Percentiles rank a stretch among this genome's conserved stretches.
phyloP scores from a whole-genome alignment of 768 basidiomycete species.

The Gautieria morchelliformis region DNA sequence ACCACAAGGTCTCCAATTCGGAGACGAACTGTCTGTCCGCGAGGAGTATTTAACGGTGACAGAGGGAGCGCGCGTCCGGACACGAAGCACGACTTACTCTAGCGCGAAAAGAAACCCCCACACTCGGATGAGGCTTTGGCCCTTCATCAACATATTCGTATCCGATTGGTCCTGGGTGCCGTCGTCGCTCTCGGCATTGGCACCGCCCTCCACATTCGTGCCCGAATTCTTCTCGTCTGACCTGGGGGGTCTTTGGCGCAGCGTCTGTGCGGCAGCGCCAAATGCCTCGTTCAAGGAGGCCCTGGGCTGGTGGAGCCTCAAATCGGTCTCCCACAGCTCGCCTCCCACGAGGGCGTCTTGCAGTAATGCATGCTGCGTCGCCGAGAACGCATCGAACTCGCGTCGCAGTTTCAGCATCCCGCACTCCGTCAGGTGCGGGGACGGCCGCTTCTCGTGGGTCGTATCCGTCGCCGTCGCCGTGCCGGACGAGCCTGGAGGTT shows the following conservation, averaged over 20 bases:
- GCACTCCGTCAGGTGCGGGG: not conserved
- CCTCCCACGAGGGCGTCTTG: slow-evolving; percentile 13
- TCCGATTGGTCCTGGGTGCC: not conserved
- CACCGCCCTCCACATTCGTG: not conserved
- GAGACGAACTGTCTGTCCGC: slow-evolving; percentile 16
- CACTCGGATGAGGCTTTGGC: slow-evolving; percentile 15
- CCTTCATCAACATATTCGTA: not conserved
- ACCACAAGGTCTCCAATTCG: slow-evolving; percentile 14
- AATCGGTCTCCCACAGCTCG: slow-evolving; percentile 6
- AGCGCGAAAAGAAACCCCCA: slow-evolving; percentile 18
- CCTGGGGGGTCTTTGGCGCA: too few relatives aligned
- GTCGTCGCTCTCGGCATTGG: not conserved
- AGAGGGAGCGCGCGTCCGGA: too few relatives aligned
- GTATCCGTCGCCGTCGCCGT: not conserved
- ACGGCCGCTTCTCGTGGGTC: not conserved
- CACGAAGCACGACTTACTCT: too few relatives aligned
- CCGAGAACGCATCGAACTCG: slow-evolving; percentile 13
- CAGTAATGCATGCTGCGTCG: slow-evolving; percentile 15
- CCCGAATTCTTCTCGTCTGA: not conserved
- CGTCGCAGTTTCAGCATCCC: slow-evolving; percentile 1
- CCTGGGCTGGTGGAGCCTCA: not conserved
- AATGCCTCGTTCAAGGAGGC: not conserved
- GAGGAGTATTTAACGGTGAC: not conserved
- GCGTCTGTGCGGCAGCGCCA: not conserved
- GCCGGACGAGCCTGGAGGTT: not conserved